These are phyloP conservation scores for Clavispora phyllophila DNA, from an alignment of 805 yeast species.

Conservation along the genomic window DNA sequence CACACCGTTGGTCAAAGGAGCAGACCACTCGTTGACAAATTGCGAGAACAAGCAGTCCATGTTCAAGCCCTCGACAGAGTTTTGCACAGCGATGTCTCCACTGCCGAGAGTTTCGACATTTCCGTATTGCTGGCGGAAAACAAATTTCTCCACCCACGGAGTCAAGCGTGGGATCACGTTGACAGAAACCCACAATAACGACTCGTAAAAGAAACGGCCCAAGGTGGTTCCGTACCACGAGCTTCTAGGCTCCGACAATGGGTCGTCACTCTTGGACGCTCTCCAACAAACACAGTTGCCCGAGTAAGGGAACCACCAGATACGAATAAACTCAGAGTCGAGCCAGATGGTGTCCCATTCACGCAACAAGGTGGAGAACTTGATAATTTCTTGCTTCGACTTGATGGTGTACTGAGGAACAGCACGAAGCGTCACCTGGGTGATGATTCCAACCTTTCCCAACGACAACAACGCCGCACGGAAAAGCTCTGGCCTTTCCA, in stretches of 20 bases:
- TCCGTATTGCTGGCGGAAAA: constrained; percentile 82
- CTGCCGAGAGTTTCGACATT: constrained; percentile 57
- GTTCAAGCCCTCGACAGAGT: constrained; percentile 80
- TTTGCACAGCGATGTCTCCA: constrained; percentile 66
- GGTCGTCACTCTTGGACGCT: constrained; percentile 69
- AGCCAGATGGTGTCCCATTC: constrained; percentile 83
- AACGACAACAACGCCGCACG: constrained; percentile 78
- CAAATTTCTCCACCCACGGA: constrained; percentile 79
- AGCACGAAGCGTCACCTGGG: constrained; percentile 76
- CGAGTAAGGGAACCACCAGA: constrained; percentile 98
- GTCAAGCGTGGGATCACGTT: constrained; percentile 70
- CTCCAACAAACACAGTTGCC: constrained; percentile 86
- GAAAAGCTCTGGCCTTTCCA: constrained; percentile 61
- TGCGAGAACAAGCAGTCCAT: constrained; percentile 96
- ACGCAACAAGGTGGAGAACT: constrained; percentile 64
- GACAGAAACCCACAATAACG: constrained; percentile 74
- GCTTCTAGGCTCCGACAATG: constrained; percentile 56
- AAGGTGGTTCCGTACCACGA: constrained; percentile 82
- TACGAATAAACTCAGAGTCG: constrained; percentile 81
- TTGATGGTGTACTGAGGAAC: constrained; percentile 80
- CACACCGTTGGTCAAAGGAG: constrained; percentile 77
- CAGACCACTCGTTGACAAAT: constrained; percentile 96
- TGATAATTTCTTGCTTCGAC: constrained; percentile 76
- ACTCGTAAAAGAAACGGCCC: constrained; percentile 78
- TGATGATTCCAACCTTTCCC: constrained; percentile 89